Evolutionary conservation across 2,329 filamentous ascomycete species (phyloP).

Genomic region (Pseudopyrenochaeta lycopersici): DNA sequence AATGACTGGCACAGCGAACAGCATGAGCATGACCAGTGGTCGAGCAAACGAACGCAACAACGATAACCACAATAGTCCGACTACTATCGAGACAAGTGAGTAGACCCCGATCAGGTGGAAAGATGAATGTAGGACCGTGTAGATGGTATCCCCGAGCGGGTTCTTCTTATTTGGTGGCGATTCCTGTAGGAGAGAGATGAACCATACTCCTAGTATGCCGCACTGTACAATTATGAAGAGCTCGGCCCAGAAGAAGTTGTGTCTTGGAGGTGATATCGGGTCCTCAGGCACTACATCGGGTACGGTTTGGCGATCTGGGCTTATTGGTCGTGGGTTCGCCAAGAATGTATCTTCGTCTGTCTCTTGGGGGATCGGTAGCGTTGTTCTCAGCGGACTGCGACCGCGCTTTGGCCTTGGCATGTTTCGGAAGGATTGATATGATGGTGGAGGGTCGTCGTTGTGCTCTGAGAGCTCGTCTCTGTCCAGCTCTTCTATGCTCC

Average conservation of each 20-base stretch:
- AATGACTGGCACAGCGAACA: constrained; percentile 85
- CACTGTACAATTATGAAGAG: constrained; percentile 87
- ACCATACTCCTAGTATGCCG: constrained; percentile 85
- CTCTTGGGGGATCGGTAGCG: constrained; percentile 57
- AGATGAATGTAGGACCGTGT: constrained; percentile 84
- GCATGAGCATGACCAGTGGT: constrained; percentile 79
- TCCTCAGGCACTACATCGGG: constrained; percentile 66
- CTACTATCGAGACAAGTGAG: constrained; percentile 86
- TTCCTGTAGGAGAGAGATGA: constrained; percentile 90
- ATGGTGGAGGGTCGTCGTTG: constrained; percentile 62
- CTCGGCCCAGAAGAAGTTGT: constrained; percentile 92
- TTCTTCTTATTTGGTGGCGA: constrained; percentile 72
- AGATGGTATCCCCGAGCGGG: constrained; percentile 90
- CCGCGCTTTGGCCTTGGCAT: constrained; percentile 51
- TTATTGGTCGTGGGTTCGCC: constrained; percentile 54
- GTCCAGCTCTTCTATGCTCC: constrained; percentile 54
- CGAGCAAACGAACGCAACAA: constrained; percentile 87
- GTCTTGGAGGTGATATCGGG: constrained; percentile 55
- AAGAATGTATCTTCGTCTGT: constrained; percentile 61
- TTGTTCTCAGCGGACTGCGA: constrained; percentile 52
- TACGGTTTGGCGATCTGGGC: constrained; percentile 62
- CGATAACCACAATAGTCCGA: constrained; percentile 90
- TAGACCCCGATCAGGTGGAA: constrained; percentile 91
- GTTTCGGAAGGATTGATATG: constrained; percentile 66
- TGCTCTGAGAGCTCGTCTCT: constrained; percentile 45